Conservation (phyloP, 371 early-diverging fungal genomes). For the Mortierella sp. region DNA sequence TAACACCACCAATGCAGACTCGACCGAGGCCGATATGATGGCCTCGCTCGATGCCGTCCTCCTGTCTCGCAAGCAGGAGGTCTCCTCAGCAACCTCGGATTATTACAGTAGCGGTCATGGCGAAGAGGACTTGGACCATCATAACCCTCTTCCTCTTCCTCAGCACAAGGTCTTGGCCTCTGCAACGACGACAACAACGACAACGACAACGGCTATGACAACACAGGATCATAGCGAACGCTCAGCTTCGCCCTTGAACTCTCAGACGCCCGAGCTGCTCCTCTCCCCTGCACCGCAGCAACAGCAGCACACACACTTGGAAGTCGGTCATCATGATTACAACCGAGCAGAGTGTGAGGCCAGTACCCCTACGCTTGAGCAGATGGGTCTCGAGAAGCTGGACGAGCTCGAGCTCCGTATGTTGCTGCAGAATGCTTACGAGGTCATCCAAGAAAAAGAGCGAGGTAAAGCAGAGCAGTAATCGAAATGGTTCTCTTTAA, state of each 20-base stretch:
- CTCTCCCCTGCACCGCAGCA: conserved; percentile 4
- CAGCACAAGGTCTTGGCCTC: conserved; percentile 7
- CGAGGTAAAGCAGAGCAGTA: conserved; percentile 19
- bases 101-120: conserved; percentile 40
- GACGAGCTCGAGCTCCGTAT: conserved; percentile 31
- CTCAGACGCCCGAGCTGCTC: background rate
- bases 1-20: background rate
- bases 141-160: conserved; percentile 2
- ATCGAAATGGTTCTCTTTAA: background rate
- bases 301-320: background rate
- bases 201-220: background rate
- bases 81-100: conserved; percentile 16
- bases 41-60: conserved; percentile 30
- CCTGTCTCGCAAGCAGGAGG: conserved; percentile 15
- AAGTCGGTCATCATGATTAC: background rate
- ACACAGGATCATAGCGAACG: background rate
- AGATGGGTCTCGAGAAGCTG: conserved; percentile 39
- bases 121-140: conserved; percentile 22
- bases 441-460: conserved; percentile 53
- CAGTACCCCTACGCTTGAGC: conserved; percentile 18
- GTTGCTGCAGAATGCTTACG: conserved; percentile 39
- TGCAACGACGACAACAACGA: background rate
- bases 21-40: conserved; percentile 29
- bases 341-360: conserved; percentile 9
- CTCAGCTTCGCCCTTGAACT: background rate